Base-by-base conservation (phyloP, 1,284 basidiomycete genomes). In the Ceratobasidium sp. region DNA sequence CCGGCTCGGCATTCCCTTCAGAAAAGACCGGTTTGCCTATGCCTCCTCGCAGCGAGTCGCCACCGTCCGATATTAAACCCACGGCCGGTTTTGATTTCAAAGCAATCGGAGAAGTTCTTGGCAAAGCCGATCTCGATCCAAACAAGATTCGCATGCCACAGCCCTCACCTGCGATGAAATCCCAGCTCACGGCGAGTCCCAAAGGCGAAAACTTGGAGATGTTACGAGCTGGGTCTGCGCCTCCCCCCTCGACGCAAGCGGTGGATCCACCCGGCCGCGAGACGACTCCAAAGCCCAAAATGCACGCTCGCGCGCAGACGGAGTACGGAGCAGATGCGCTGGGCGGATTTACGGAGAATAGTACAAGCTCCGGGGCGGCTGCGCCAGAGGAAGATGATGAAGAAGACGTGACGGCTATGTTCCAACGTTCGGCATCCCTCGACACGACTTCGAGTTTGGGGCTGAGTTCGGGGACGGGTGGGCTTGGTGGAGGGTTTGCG, bases 61-160 rank as follows among this genome's bases (percentile, higher is more conserved):
- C 69, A 12, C 27, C 67, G 1, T 60, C 56, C 6, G 56, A 58
- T 12, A 70, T 73, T 40, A 67, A 72, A 13, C 34, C 71, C 6
- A 65, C 67, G n/a, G 73, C 73, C 20, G 73, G 73, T 1, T 74
- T 74, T 58, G 72, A 74, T 50, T 74, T 74, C 64, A 50, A 72
- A 45, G 73, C 73, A n/a, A 74, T 74, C 29, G 72, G 71, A 0
- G 58, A 72, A 27, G 62, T 71, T 32, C 38, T 74, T 22, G 72
- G 69, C 10, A 71, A 68, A 49, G 69, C 70, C 20, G 60, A 72
- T 35, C 64, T 70, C 10, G 69, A 71, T 53, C 69, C 71, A 12
- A 57, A 29, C 29, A 67, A 71, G 65, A 69, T 70, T 29, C 29
- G 55, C 25, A 67, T 69, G 58, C 58, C 58, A 15, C 31, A 50